Evolutionary conservation across 2,329 filamentous ascomycete genomes (phyloP), one percentile per base, ranked within the genome.

Genomic region (Dendrostoma leiphaemia): DNA sequence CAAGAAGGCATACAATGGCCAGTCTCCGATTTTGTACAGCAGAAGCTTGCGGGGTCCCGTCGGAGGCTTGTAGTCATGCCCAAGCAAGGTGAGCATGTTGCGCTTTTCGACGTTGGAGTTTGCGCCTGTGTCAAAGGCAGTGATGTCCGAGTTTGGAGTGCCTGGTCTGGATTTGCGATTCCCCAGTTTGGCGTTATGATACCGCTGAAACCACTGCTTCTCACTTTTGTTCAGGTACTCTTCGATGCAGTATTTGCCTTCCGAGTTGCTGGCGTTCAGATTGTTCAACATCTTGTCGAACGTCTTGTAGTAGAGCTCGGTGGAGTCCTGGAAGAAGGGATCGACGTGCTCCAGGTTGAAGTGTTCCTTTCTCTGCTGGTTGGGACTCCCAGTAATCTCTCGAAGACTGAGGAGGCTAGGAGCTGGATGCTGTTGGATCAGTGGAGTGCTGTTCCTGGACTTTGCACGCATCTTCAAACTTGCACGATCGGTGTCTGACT

Each of bases 271-370:
- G 8, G 79, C 82, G 46, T 63, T 67, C 6, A 88, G 70, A 3
- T 68, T 65, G 24, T 80, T 76, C 1, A 87, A 74, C 63, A 75
- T 81, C 65, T 78, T 76, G 59, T 82, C 79, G 58, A 86, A 87
- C 2, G 71, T 74, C 55, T 74, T 73, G 59, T 81, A 83, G 66
- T 84, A 88, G 56, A 83, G 74, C 29, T 83, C 84, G 24, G 76
- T 82, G 41, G 79, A 78, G 64, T 88, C 85, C 4, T 80, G 86
- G 70, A 88, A 88, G 70, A 83, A 84, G 1, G 84, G 84, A 59
- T 85, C 83, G 0, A 88, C 81, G 56, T 86, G 83, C 64, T 88
- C 84, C 19, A 86, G 76, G 58, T 81, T 79, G 64, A 79, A 84
- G 63, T n/a, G n/a, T n/a, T n/a, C n/a, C n/a, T n/a, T n/a, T n/a